Percentiles rank a stretch among this genome's conserved stretches.
Conservation (phyloP, 176 grass and related monocot species). For the Paspalum notatum region DNA sequence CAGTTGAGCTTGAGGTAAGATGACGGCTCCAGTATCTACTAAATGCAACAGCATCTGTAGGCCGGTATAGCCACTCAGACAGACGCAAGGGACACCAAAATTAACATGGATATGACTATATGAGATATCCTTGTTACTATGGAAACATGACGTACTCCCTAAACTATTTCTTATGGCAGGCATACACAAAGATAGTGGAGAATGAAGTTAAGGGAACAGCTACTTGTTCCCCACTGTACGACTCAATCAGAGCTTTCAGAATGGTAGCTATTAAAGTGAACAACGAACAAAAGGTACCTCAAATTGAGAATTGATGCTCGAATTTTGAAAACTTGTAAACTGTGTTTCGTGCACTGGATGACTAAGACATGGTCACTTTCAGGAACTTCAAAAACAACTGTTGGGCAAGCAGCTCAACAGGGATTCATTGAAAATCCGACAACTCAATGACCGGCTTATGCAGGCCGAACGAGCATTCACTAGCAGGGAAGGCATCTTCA, state of each 20-base stretch:
- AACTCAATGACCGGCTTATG: constrained; percentile 77
- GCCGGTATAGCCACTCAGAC: neutral
- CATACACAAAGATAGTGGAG: constrained; percentile 49
- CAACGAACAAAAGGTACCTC: constrained; percentile 61
- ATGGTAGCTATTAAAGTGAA: constrained; percentile 57
- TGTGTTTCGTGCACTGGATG: neutral
- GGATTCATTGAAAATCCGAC: constrained; percentile 65
- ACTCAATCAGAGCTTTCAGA: constrained; percentile 62
- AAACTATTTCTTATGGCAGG: constrained; percentile 34
- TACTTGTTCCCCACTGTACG: constrained; percentile 72
- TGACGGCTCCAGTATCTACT: neutral
- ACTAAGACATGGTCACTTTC: neutral
- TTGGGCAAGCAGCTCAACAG: constrained; percentile 49
- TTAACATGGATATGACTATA: too few relatives aligned
- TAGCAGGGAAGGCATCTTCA: constrained; percentile 63
- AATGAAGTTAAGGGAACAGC: constrained; percentile 40
- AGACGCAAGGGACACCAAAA: neutral
- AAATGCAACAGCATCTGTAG: constrained; percentile 1
- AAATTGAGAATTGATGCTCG: constrained; percentile 9
- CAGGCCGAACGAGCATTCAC: constrained; percentile 85
- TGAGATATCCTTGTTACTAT: neutral
- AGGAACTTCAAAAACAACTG: constrained; percentile 56
- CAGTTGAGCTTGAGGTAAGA: constrained; percentile 68
- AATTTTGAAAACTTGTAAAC: neutral
- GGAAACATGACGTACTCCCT: neutral